Evolutionary conservation across 768 basidiomycete species (phyloP), one percentile per base, ranked within the genome.

Genomic region (Gyrodon lividus): DNA sequence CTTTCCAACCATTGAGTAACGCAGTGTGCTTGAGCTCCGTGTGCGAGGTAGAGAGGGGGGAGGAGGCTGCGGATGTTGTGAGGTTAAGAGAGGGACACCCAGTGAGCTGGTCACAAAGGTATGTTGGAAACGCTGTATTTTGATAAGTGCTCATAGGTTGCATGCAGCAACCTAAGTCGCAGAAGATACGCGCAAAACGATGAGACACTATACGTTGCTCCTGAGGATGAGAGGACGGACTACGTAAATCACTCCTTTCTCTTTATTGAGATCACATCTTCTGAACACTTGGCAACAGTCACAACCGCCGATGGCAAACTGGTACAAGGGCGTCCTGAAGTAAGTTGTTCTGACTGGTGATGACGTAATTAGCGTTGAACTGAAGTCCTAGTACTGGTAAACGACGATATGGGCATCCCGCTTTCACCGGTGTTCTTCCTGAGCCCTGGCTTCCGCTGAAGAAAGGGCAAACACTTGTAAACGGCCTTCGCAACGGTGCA

Each of bases 281-380:
- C 51, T 63, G 41, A 68, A 37, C 17, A 48, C 2, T 31, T 24
- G 57, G 38, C 6, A 45, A 2, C 60, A 94, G 88, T 93, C 92
- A 0, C 96, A 98, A 68, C 95, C 96, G 0, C 96, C 96, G 0
- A 94, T 98, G 91, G 86, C 89, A 13, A 92, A 92, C 60, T 95
- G 92, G 84, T 98, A 92, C 67, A 80, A 78, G 39, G 96, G 96
- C 0, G 92, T 98, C 19, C 75, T 98, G 13, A 96, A 96, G 91
- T 92, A 66, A 59, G 75, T 60, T 20, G 5, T 31, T 39, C 17
- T 43, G 10, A 20, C 19, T 12, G 13, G 10, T 20, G 12, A 16
- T 35, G 24, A 1, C 23, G 31, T 17, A 30, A 13, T 7, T 22
- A 5, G 14, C 10, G 19, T 40, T 61, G 51, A 60, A 55, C 42